Base-by-base conservation (phyloP, 139 green algal genomes). In the Desmodesmus armatus region DNA sequence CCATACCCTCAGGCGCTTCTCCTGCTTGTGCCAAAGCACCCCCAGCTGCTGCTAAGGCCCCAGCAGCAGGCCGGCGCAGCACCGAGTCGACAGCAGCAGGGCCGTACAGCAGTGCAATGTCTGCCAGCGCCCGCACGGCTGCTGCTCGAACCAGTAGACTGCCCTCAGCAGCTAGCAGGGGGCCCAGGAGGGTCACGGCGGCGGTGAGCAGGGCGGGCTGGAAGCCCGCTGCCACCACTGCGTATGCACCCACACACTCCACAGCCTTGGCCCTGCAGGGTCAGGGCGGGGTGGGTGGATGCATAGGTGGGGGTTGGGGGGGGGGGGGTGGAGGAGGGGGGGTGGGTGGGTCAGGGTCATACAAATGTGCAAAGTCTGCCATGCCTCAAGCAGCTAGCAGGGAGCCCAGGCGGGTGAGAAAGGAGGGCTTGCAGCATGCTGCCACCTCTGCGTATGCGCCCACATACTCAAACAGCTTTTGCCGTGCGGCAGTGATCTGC, bases 41-140 rank as follows among this genome's bases (percentile, higher is more conserved):
- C 23, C 62, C 1, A 5, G 7, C 29, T 77, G 31, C 41, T 39
- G 41, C 78, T 49, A 43, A 41, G 27, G 44, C 31, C 35, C 41
- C 78, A 35, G 39, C 35, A 6, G 13, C 19, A 49, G 73, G 73
- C n/a, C 17, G 37, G 3, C 44, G 53, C 66, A 80, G 80, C 19
- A 86, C 35, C 11, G 67, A 58, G 13, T 80, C 67, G 9, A 84
- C 63, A 21, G 78, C 43, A 49, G 78, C 62, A n/a, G 78, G 78
- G 25, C 78, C 40, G 25, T 63, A 55, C 78, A 76, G 62, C 31
- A 84, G 44, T 49, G 78, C 78, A 5, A 84, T n/a, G 78, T 84
- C 78, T 39, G 27, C 51, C 17, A 84, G 67, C 17, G 27, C 80
- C 19, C 29, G 29, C 3, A 47, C 80, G 4, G 66, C 67, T 70